Base-by-base conservation (phyloP, 2,329 filamentous ascomycete genomes). In the Phaeosphaeriaceae sp. region DNA sequence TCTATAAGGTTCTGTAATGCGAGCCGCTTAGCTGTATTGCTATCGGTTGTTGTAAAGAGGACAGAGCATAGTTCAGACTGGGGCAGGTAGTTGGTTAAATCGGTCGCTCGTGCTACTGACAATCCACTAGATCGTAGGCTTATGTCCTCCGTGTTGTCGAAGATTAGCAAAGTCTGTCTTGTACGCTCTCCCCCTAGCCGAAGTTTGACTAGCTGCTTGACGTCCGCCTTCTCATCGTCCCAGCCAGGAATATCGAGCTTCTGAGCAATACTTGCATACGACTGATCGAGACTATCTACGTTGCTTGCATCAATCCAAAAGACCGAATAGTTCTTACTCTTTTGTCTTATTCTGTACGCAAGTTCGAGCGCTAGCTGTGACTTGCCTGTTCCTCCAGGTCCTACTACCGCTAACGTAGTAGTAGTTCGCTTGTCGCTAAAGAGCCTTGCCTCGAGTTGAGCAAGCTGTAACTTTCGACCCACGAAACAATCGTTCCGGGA, bases 241-340 rank as follows among this genome's bases (percentile, higher is more conserved):
- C n/a, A n/a, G n/a, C 61, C 54, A 42, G 52, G 57, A 42, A 74
- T 54, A 1, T 49, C 56, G 21, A 23, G 21, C 21, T 67, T 38
- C 12, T 38, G 16, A 17, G 35, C 35, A 38, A 38, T 23, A n/a
- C 18, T 23, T n/a, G 3, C 35, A n/a, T 38, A 38, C 17, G 35
- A 23, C 8, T 8, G 21, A 8, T 23, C 4, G 21, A 23, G 21
- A 8, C 21, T 23, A 8, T 23, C 21, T 13, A 56, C 48, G 50
- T 71, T 76, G 20, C 68, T 62, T 7, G 72, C 76, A 5, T 75
- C 69, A 4, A 80, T 66, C 77, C 75, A 81, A 50, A 81, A 73
- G 42, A 81, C 59, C 0, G 72, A 76, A 42, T 64, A 76, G 5
- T 70, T 67, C 2, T 68, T 66, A 23, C 64, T 38, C 32, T 68